Conservation (phyloP, 352 stramenopile species). For the Pseudoperonospora humuli region DNA sequence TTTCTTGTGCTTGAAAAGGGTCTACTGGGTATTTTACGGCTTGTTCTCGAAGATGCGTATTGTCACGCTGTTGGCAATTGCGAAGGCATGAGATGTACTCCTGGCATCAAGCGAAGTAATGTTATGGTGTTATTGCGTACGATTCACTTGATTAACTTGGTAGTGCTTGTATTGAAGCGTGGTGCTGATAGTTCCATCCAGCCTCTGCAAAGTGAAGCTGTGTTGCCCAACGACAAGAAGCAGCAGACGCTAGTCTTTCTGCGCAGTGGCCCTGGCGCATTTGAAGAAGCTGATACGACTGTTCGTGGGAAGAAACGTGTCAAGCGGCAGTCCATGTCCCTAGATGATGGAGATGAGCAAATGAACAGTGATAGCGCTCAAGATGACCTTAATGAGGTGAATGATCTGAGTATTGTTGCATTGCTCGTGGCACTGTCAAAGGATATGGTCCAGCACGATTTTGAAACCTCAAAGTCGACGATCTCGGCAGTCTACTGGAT, state of each 20-base stretch:
- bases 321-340: constrained; percentile 41
- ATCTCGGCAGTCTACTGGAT: constrained; percentile 81
- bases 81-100: constrained; percentile 9
- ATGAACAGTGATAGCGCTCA: constrained; percentile 74
- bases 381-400: constrained; percentile 40
- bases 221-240: constrained; percentile 39
- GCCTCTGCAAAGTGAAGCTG: constrained; percentile 19
- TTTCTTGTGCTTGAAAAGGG: constrained; percentile 56
- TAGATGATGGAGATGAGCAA: constrained; percentile 48
- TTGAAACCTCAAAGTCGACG: constrained; percentile 70
- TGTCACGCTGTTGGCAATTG: constrained; percentile 9
- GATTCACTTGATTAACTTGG: constrained; percentile 63
- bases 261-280: constrained; percentile 49
- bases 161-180: constrained; percentile 51
- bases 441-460: constrained; percentile 68
- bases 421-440: constrained; percentile 52
- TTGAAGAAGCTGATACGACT: constrained; percentile 45
- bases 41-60: constrained; percentile 56
- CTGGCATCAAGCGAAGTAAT: constrained; percentile 42
- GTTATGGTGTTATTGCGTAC: constrained; percentile 58
- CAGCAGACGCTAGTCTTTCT: constrained; percentile 38
- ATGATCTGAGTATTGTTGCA: constrained; percentile 54
- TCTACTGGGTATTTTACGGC: constrained; percentile 52
- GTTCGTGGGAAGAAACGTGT: constrained; percentile 58
- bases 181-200: constrained; percentile 8